Conservation (phyloP, 768 basidiomycete species). For the Artomyces pyxidatus region DNA sequence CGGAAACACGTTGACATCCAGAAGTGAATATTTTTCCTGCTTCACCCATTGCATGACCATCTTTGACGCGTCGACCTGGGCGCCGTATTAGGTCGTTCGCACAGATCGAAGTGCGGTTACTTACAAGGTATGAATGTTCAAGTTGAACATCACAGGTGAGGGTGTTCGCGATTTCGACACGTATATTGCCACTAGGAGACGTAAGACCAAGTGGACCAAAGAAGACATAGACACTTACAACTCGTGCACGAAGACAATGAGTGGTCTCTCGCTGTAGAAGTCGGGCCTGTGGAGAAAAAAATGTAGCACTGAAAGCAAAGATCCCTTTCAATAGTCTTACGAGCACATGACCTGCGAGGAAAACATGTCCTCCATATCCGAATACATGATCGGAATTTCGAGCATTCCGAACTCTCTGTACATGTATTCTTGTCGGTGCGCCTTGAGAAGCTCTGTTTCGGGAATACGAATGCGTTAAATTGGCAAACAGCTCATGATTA, state of each 20-base stretch:
- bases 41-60: conserved; percentile 72
- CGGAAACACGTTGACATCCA: conserved; percentile 83
- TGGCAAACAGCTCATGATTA: background rate
- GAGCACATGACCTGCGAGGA: conserved; percentile 83
- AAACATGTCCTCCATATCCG: conserved; percentile 63
- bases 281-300: conserved; percentile 43
- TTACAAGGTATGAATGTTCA: conserved; percentile 81
- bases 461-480: background rate
- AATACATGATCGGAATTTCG: conserved; percentile 66
- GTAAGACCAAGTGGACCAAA: no score
- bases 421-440: conserved; percentile 79
- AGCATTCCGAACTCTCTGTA: conserved; percentile 72
- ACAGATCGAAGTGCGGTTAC: conserved; percentile 15
- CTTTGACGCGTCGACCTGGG: conserved; percentile 79
- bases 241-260: conserved; percentile 90
- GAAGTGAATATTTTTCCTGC: conserved; percentile 54
- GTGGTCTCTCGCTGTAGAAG: conserved; percentile 64
- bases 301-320: background rate
- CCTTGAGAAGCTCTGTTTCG: conserved; percentile 70
- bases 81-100: background rate
- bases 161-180: conserved; percentile 72
- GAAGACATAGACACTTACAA: conserved; percentile 65
- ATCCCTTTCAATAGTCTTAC: conserved; percentile 58
- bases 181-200: conserved; percentile 69
- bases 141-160: conserved; percentile 63